Conservation (phyloP, 148 eudicot species). For the Vaccinium corymbosum region DNA sequence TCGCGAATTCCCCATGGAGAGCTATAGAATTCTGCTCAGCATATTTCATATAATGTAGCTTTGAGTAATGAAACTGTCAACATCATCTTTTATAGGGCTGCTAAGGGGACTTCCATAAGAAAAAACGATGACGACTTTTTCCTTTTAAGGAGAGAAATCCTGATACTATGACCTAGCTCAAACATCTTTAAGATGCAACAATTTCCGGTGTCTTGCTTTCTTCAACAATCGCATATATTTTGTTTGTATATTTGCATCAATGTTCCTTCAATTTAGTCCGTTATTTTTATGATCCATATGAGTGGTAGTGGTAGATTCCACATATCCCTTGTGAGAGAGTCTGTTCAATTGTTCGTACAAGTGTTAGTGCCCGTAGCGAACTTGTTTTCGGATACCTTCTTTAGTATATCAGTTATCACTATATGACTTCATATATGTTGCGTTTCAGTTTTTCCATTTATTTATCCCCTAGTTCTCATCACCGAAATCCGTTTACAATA, state of each 20-base stretch:
- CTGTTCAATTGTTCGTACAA: too few species aligned
- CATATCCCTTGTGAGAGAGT: too few species aligned
- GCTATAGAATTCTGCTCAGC: background rate
- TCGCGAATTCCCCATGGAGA: background rate
- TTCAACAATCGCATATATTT: background rate
- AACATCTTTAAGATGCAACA: too few species aligned
- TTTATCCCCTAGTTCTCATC: background rate
- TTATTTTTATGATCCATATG: too few species aligned
- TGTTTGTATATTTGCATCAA: background rate
- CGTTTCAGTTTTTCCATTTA: background rate
- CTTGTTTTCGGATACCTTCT: too few species aligned
- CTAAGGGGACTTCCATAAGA: background rate
- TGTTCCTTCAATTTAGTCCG: background rate
- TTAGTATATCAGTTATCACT: background rate
- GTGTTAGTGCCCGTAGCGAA: too few species aligned
- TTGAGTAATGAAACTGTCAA: background rate
- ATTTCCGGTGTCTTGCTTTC: background rate
- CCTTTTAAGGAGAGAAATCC: too few species aligned
- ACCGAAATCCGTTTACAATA: background rate
- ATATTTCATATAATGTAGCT: background rate
- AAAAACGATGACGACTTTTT: background rate
- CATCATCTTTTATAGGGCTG: background rate
- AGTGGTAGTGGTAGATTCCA: too few species aligned
- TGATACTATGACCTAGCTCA: too few species aligned
- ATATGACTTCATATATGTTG: background rate